A percentile compares a stretch with the other conserved stretches of the same genome.
Evolutionary conservation across 129 eudicot genomes (phyloP).

Genomic region (Glebionis coronaria): DNA sequence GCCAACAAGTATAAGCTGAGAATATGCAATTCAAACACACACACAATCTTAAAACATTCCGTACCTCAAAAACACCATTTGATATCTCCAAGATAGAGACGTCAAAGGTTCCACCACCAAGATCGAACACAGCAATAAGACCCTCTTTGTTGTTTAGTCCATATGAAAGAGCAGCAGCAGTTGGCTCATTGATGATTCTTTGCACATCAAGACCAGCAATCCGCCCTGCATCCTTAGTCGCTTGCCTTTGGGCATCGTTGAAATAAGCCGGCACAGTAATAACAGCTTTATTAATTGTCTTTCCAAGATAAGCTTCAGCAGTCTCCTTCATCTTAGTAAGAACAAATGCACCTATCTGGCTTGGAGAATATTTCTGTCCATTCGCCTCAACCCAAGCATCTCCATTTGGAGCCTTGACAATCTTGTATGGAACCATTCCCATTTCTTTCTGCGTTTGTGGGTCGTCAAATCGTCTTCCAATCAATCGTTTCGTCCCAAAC

Average conservation of each 20-base stretch:
- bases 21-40: too few species aligned
- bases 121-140: constrained; percentile 84
- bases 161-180: constrained; percentile 91
- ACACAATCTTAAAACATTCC: neutral
- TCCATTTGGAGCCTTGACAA: constrained; percentile 76
- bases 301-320: constrained; percentile 91
- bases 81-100: constrained; percentile 85
- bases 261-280: constrained; percentile 88
- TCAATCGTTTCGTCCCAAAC: constrained; percentile 73
- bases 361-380: constrained; percentile 85
- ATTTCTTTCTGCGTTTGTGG: constrained; percentile 77
- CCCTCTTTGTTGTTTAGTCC: constrained; percentile 87
- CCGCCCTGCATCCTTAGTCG: constrained; percentile 87
- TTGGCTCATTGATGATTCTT: constrained; percentile 84
- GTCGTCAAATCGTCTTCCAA: constrained; percentile 82
- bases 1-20: too few species aligned
- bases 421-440: constrained; percentile 85
- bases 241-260: constrained; percentile 92
- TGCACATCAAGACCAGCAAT: constrained; percentile 90
- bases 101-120: constrained; percentile 96
- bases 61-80: constrained; percentile 89
- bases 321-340: constrained; percentile 91
- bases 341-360: constrained; percentile 85
- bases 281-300: constrained; percentile 66
- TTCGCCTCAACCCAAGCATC: constrained; percentile 96